phyloP scores from a whole-genome alignment of 495 filamentous ascomycete genomes.

The Talaromyces stipitatus region DNA sequence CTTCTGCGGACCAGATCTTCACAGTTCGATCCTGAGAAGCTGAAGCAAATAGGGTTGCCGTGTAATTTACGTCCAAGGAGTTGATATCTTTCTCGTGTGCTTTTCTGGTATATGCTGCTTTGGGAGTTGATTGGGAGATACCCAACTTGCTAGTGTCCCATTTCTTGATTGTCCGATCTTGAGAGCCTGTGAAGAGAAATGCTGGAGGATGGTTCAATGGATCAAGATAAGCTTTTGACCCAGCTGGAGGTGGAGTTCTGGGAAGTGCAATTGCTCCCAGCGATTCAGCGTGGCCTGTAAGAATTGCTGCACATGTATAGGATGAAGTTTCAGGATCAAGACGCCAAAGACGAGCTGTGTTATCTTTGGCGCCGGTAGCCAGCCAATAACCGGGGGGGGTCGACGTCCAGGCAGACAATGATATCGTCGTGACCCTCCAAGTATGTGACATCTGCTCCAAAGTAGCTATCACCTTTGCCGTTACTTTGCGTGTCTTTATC shows the following conservation, averaged over 20 bases:
- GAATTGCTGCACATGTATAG: conserved; percentile 69
- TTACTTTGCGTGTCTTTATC: conserved; percentile 27
- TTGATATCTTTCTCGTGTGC: conserved; percentile 99
- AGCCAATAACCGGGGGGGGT: conserved; percentile 97
- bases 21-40: conserved; percentile 94
- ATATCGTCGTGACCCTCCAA: conserved; percentile 91
- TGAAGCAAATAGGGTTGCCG: conserved; percentile 72
- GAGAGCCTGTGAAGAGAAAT: conserved; percentile 84
- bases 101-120: conserved; percentile 73
- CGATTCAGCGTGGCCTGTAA: conserved; percentile 90
- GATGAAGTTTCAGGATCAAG: conserved; percentile 69
- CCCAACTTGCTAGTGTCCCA: conserved; percentile 61
- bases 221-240: conserved; percentile 54
- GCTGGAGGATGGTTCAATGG: conserved; percentile 72
- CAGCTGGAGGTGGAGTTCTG: conserved; percentile 51
- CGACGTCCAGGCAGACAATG: conserved; percentile 86
- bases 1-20: conserved; percentile 88
- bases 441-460: conserved; percentile 82
- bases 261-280: conserved; percentile 88
- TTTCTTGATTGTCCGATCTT: conserved; percentile 89
- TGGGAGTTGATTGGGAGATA: conserved; percentile 33
- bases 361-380: conserved; percentile 93
- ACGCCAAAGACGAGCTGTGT: conserved; percentile 84
- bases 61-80: conserved; percentile 70
- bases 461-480: conserved; percentile 41